These are phyloP conservation scores for Fraxinus pennsylvanica DNA, from an alignment of 257 asterid genomes.

Conservation along the genomic window DNA sequence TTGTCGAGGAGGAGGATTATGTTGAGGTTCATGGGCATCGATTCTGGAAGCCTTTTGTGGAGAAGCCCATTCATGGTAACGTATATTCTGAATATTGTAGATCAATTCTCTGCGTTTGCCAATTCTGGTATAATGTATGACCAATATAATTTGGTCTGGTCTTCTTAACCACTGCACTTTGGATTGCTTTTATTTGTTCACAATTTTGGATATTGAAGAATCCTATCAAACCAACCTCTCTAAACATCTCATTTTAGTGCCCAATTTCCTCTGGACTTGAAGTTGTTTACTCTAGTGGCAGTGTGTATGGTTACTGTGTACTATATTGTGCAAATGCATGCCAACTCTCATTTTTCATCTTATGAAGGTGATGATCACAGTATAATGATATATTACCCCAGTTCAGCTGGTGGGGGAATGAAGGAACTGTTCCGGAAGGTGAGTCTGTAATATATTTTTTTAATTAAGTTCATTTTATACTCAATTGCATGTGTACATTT, in stretches of 20 bases:
- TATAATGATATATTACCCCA: conserved; percentile 95
- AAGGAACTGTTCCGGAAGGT: conserved; percentile 96
- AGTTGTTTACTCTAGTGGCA: conserved; percentile 11
- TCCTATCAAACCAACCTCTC: not conserved
- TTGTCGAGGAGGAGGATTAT: conserved; percentile 92
- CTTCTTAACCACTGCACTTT: not conserved
- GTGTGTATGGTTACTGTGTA: not conserved
- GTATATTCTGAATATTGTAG: not conserved
- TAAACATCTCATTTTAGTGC: not conserved
- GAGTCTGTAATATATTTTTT: conserved; percentile 25
- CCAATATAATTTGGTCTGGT: not conserved
- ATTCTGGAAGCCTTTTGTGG: conserved; percentile 97
- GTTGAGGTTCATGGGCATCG: conserved; percentile 85
- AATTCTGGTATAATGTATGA: conserved; percentile 7
- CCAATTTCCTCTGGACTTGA: conserved; percentile 7
- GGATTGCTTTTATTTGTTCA: not conserved
- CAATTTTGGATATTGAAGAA: not conserved
- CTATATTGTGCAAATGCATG: conserved; percentile 21
- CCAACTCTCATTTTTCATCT: conserved; percentile 33
- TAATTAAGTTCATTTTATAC: conserved; percentile 6
- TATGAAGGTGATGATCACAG: conserved; percentile 93
- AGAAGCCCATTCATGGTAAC: conserved; percentile 92
- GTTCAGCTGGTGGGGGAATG: conserved; percentile 99
- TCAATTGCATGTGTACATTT: conserved; percentile 19
- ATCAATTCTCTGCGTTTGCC: conserved; percentile 16